These are phyloP conservation scores for Azolla pinnata DNA, from an alignment of 75 land plant genomes.

Conservation along the genomic window DNA sequence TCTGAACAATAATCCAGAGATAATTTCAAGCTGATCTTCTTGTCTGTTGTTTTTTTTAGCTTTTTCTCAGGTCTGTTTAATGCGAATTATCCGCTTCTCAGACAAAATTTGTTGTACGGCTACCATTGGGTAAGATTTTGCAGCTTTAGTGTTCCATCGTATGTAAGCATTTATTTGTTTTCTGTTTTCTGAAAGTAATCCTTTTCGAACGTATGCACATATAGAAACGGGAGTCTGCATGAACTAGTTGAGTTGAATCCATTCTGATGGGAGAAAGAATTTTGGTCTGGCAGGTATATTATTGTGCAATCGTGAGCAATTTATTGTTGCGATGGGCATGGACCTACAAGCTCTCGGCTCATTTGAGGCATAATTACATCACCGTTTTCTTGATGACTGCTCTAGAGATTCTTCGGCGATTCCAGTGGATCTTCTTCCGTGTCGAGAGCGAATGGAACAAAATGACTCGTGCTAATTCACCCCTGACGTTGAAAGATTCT, in stretches of 20 bases:
- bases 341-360: constrained; percentile 98
- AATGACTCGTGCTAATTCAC: constrained; percentile 42
- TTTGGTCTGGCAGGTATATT: constrained; percentile 47
- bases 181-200: too few species aligned
- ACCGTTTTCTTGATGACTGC: constrained; percentile 75
- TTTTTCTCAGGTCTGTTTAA: constrained; percentile 58
- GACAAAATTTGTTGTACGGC: constrained; percentile 55
- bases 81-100: constrained; percentile 41
- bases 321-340: constrained; percentile 81
- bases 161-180: too few species aligned
- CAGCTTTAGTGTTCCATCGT: too few species aligned
- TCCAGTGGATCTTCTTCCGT: constrained; percentile 96
- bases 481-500: constrained; percentile 32
- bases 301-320: constrained; percentile 90
- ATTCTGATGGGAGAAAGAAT: too few species aligned
- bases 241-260: too few species aligned
- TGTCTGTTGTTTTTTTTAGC: constrained; percentile 22
- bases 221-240: too few species aligned
- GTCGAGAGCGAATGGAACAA: constrained; percentile 94
- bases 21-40: neutral
- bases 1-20: too few species aligned
- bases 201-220: too few species aligned
- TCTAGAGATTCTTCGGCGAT: constrained; percentile 80
- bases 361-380: constrained; percentile 82
- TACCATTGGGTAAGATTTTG: constrained; percentile 84